Conservation (phyloP, 2,329 filamentous ascomycete species). For the Mycosphaerella sp. region DNA sequence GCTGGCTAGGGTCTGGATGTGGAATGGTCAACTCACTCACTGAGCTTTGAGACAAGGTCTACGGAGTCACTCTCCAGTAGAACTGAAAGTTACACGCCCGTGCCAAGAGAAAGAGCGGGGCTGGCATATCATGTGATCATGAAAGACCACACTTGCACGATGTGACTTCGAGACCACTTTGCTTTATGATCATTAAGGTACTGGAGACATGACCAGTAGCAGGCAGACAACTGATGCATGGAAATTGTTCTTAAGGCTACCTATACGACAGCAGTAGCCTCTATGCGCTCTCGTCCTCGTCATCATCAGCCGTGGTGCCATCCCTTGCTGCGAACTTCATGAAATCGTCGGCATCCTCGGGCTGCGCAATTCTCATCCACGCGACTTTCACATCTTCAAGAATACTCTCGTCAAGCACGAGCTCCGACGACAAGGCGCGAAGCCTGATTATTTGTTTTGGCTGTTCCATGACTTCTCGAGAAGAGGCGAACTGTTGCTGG, state of each 20-base stretch:
- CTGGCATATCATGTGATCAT: no score
- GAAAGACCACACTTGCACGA: no score
- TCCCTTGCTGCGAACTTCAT: constrained; percentile 65
- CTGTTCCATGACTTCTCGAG: constrained; percentile 28
- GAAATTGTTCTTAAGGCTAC: background rate
- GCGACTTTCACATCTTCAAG: constrained; percentile 61
- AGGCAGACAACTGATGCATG: background rate
- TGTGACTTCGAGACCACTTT: no score
- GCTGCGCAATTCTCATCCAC: constrained; percentile 61
- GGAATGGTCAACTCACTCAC: background rate
- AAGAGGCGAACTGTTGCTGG: constrained; percentile 39
- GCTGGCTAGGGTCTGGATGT: constrained; percentile 5
- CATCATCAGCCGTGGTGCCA: constrained; percentile 17
- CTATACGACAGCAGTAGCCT: background rate
- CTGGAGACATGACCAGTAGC: no score
- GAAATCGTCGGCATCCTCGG: constrained; percentile 52
- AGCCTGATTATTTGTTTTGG: constrained; percentile 38
- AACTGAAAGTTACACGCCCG: no score
- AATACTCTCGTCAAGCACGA: constrained; percentile 67
- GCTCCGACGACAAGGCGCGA: constrained; percentile 52
- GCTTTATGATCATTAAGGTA: no score
- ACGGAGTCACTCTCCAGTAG: no score
- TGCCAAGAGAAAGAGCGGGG: no score
- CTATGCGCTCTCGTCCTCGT: background rate
- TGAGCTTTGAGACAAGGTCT: no score